Conservation (phyloP, 192 early-diverging fungal genomes). For the Coemansia sp. region DNA sequence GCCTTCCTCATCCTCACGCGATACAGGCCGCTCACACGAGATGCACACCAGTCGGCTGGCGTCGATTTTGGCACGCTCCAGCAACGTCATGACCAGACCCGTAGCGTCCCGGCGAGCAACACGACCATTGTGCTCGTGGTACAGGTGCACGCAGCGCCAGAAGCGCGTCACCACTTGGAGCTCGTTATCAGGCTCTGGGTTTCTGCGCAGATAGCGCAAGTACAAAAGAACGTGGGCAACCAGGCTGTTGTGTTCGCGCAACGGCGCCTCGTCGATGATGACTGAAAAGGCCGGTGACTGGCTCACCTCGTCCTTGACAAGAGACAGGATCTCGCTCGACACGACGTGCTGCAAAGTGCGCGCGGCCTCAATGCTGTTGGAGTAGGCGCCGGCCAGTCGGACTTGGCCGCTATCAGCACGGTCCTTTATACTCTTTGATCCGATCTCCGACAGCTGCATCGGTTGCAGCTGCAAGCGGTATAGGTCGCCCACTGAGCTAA, state of each 20-base stretch:
- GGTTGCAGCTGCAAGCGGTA: constrained; percentile 35
- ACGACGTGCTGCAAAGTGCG: constrained; percentile 46
- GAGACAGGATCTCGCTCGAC: constrained; percentile 48
- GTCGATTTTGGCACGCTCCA: constrained; percentile 41
- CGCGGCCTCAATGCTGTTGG: constrained; percentile 28
- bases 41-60: constrained; percentile 43
- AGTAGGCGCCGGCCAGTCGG: constrained; percentile 27
- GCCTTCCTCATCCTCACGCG: constrained; percentile 26
- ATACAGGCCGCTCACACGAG: constrained; percentile 37
- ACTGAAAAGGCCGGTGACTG: constrained; percentile 50
- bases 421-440: constrained; percentile 1
- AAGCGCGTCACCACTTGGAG: constrained; percentile 46
- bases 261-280: constrained; percentile 46
- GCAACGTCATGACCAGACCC: constrained; percentile 29
- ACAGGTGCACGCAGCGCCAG: constrained; percentile 50
- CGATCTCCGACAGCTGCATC: constrained; percentile 26
- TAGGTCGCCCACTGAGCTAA: constrained; percentile 36
- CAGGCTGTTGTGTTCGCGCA: constrained; percentile 50
- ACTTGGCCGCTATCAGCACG: neutral
- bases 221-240: constrained; percentile 45
- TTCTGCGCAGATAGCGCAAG: constrained; percentile 35
- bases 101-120: constrained; percentile 35
- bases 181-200: constrained; percentile 24
- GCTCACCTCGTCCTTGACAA: constrained; percentile 50
- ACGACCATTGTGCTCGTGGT: constrained; percentile 28